These are phyloP conservation scores for Phialophora expanda DNA, from an alignment of 2,329 filamentous ascomycete species.

Conservation along the genomic window DNA sequence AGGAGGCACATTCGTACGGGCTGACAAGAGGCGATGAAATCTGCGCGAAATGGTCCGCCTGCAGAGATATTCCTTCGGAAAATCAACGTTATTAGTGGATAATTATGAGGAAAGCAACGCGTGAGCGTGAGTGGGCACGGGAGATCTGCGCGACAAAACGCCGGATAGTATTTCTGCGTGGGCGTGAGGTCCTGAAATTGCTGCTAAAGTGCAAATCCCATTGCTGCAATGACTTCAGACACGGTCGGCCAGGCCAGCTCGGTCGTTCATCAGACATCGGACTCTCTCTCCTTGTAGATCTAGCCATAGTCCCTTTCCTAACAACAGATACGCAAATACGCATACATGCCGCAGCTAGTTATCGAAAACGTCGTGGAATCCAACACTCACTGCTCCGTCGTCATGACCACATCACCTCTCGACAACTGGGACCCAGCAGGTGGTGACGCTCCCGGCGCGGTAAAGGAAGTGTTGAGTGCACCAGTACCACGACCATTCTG, in stretches of 20 bases:
- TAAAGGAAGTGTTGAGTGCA: not conserved
- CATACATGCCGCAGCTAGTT: not conserved
- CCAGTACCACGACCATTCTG: not conserved
- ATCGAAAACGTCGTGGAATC: not conserved
- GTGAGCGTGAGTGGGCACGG: not conserved
- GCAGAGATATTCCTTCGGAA: not conserved
- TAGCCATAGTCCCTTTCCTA: not conserved
- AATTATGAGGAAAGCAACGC: not conserved
- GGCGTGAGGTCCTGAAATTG: not conserved
- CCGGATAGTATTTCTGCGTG: not conserved
- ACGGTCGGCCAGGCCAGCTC: not conserved
- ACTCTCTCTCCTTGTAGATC: not conserved
- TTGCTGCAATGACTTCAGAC: not conserved
- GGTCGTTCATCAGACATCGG: not conserved
- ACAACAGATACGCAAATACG: not conserved
- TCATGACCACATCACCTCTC: constrained; percentile 30
- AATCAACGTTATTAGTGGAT: not conserved
- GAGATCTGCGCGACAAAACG: not conserved
- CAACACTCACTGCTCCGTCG: constrained; percentile 24
- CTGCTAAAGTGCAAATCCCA: not conserved
- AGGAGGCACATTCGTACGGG: too few species aligned
- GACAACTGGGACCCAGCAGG: not conserved
- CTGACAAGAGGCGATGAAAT: not conserved
- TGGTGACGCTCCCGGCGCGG: not conserved
- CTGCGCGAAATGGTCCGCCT: not conserved